These are phyloP conservation scores for Marvania coccoides DNA, from an alignment of 139 green algal species.

Conservation along the genomic window DNA sequence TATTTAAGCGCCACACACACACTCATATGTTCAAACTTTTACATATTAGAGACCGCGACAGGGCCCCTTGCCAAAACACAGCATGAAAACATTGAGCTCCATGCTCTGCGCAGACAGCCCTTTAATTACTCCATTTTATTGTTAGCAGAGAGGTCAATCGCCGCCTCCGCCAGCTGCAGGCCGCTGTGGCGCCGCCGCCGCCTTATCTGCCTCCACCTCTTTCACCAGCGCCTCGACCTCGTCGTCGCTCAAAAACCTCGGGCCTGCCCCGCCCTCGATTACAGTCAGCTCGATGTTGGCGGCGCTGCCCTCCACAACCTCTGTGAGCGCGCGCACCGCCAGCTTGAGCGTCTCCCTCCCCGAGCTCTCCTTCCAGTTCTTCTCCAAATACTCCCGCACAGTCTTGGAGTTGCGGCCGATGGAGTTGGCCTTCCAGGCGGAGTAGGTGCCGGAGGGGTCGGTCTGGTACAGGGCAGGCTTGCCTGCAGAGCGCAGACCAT, in stretches of 20 bases:
- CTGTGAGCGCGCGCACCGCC: constrained; percentile 81
- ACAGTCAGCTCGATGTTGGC: constrained; percentile 84
- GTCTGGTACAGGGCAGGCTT: constrained; percentile 89
- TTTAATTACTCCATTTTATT: too few relatives aligned
- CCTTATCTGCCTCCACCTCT: constrained; percentile 85
- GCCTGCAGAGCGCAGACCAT: too few relatives aligned
- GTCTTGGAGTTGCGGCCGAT: constrained; percentile 97
- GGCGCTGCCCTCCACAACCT: constrained; percentile 60
- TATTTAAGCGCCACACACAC: too few relatives aligned
- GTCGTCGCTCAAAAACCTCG: constrained; percentile 61
- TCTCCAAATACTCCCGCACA: constrained; percentile 96
- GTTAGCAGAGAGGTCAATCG: too few relatives aligned
- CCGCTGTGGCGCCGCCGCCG: constrained; percentile 60
- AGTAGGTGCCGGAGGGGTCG: constrained; percentile 92
- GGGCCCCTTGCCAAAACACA: too few relatives aligned
- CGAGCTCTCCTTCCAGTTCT: constrained; percentile 79
- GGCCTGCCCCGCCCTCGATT: constrained; percentile 54
- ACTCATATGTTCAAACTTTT: too few relatives aligned
- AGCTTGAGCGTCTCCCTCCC: constrained; percentile 85
- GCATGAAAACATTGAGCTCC: too few relatives aligned
- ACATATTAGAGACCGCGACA: too few relatives aligned
- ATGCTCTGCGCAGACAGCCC: too few relatives aligned
- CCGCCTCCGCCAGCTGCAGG: too few relatives aligned
- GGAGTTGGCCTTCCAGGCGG: constrained; percentile 95
- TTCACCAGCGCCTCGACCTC: constrained; percentile 71